These are phyloP conservation scores for Saccharomyces hybrid DNA, from an alignment of 1,139 yeast genomes.

Conservation along the genomic window DNA sequence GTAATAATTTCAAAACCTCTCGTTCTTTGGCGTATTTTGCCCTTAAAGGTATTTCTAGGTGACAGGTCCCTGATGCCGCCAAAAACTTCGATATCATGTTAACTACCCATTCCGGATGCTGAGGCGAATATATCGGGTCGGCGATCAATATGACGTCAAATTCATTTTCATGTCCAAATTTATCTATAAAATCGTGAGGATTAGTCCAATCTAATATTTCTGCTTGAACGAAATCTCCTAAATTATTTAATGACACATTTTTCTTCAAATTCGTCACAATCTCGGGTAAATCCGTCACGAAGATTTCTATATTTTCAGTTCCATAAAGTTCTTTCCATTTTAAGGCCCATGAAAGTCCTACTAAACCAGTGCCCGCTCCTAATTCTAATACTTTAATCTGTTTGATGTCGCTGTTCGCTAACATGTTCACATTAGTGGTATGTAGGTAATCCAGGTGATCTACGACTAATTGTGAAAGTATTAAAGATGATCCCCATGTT, in stretches of 20 bases:
- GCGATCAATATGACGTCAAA: conserved; percentile 64
- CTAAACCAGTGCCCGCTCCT: conserved; percentile 92
- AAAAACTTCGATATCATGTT: conserved; percentile 45
- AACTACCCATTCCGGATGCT: conserved; percentile 70
- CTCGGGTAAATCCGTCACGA: conserved; percentile 71
- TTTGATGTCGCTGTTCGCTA: conserved; percentile 39
- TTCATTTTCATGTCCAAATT: conserved; percentile 22
- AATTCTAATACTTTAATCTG: conserved; percentile 49
- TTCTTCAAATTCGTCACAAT: conserved; percentile 59
- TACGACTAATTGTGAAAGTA: conserved; percentile 47
- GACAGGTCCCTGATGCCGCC: conserved; percentile 39
- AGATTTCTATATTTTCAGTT: conserved; percentile 40
- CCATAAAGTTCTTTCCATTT: conserved; percentile 23
- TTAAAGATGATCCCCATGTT: conserved; percentile 91
- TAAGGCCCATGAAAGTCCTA: conserved; percentile 58
- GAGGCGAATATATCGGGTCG: conserved; percentile 80
- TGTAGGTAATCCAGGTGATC: conserved; percentile 13
- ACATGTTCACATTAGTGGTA: conserved; percentile 26
- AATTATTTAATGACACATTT: conserved; percentile 49
- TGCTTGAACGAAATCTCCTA: conserved; percentile 33
- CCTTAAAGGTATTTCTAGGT: conserved; percentile 73
- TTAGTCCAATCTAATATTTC: conserved; percentile 72
- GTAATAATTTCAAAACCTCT: conserved; percentile 46
- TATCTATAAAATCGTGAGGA: conserved; percentile 38
- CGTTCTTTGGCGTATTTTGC: conserved; percentile 60